These are phyloP conservation scores for Marasmius oreades DNA, from an alignment of 1,284 basidiomycete species.

Conservation along the genomic window DNA sequence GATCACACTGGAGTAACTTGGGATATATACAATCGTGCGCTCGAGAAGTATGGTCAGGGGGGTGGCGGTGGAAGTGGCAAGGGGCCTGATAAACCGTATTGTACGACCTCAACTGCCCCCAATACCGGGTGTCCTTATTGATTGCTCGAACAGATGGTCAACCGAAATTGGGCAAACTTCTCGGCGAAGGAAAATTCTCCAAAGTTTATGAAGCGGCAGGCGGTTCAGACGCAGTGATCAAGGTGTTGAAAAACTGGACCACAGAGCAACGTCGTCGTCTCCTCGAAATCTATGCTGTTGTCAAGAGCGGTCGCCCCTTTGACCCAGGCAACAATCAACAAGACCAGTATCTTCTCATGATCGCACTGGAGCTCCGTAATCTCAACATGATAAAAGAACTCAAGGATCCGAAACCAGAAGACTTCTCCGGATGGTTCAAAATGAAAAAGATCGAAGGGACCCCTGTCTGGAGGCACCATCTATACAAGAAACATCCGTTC, in stretches of 20 bases:
- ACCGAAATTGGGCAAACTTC: slow-evolving; percentile 2
- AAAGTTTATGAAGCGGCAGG: slow-evolving; percentile 2
- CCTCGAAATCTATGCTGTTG: slow-evolving; percentile 1
- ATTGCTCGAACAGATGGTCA: not conserved
- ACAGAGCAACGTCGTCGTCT: not conserved
- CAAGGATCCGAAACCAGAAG: not conserved
- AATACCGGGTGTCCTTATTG: not conserved
- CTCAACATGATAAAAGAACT: not conserved
- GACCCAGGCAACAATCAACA: not conserved
- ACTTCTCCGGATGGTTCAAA: slow-evolving; percentile 2
- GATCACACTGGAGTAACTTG: not conserved
- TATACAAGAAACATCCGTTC: slow-evolving; percentile 7
- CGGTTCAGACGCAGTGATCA: not conserved
- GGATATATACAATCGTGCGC: not conserved
- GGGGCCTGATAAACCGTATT: not conserved
- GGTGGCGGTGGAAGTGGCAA: not conserved
- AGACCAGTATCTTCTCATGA: slow-evolving; percentile 3
- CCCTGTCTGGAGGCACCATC: not conserved
- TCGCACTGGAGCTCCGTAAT: not conserved
- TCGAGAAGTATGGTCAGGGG: not conserved
- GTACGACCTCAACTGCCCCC: not conserved
- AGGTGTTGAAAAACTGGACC: slow-evolving; percentile 1
- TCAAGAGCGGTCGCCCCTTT: not conserved
- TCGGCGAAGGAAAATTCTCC: slow-evolving; percentile 4
- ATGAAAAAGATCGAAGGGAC: not conserved